Percentiles rank a stretch among this genome's conserved stretches.
Conservation (phyloP, 2,329 filamentous ascomycete species). For the Monosporascus sp. region DNA sequence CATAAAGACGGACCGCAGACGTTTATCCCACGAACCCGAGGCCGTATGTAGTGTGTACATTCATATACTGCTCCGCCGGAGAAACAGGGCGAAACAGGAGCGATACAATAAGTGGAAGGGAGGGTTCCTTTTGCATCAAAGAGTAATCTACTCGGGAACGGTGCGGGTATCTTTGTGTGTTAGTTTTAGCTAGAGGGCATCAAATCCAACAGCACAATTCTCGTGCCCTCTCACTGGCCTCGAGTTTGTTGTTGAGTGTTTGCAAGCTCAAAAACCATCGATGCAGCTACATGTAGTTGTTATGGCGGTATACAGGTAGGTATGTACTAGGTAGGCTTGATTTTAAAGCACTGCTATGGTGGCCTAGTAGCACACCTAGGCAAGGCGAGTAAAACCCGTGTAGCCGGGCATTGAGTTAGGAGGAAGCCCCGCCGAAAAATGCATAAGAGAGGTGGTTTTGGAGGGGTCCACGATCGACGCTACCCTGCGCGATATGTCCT, state of each 20-base stretch:
- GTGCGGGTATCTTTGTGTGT: too few relatives aligned
- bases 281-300: background rate
- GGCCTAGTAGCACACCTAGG: too few relatives aligned
- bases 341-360: too few relatives aligned
- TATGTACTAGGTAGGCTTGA: background rate
- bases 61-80: background rate
- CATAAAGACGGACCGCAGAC: too few relatives aligned
- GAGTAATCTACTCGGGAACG: background rate
- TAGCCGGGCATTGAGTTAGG: background rate
- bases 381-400: background rate
- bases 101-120: background rate
- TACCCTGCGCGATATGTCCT: conserved; percentile 1
- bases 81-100: background rate
- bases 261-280: background rate
- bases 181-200: background rate
- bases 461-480: background rate
- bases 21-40: too few relatives aligned
- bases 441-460: background rate
- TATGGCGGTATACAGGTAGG: background rate
- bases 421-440: conserved; percentile 5
- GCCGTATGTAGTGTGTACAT: too few relatives aligned
- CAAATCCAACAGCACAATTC: too few relatives aligned
- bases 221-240: too few relatives aligned
- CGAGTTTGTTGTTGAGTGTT: background rate
- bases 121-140: background rate